Evolutionary conservation across 805 yeast species (phyloP).

Genomic region (Sugiyamaella floridensis): DNA sequence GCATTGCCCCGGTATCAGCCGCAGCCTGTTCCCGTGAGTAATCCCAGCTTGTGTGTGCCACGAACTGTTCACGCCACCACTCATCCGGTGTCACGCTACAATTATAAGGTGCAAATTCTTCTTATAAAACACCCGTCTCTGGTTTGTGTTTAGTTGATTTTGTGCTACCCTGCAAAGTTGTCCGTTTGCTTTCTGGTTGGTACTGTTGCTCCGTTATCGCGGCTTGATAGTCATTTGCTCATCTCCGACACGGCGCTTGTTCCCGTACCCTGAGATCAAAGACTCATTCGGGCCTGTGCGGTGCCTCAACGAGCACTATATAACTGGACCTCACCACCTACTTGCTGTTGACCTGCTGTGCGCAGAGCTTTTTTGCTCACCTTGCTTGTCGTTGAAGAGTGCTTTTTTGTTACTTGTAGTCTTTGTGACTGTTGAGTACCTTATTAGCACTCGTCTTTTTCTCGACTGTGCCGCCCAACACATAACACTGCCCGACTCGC

Average conservation of each 20-base stretch:
- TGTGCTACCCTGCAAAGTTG: too few species aligned
- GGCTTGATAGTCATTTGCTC: not conserved
- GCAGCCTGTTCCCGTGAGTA: not conserved
- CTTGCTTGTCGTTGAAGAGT: not conserved
- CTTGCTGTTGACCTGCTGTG: too few species aligned
- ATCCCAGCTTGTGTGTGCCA: too few species aligned
- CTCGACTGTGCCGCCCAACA: not conserved
- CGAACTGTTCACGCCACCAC: not conserved
- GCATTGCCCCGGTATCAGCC: not conserved
- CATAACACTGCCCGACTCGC: not conserved
- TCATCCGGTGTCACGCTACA: not conserved
- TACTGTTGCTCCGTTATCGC: not conserved
- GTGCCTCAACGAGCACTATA: not conserved
- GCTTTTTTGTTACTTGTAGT: not conserved
- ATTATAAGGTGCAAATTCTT: too few species aligned
- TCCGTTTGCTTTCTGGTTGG: not conserved
- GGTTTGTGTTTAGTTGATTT: too few species aligned
- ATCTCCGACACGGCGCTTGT: not conserved
- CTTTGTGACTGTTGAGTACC: not conserved
- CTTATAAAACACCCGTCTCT: too few species aligned
- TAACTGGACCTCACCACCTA: not conserved
- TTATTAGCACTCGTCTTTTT: not conserved
- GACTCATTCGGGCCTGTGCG: not conserved
- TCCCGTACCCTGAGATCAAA: not conserved
- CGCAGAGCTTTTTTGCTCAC: not conserved